phyloP scores from a whole-genome alignment of 139 green algal genomes.

The Picochlorum sp. region DNA sequence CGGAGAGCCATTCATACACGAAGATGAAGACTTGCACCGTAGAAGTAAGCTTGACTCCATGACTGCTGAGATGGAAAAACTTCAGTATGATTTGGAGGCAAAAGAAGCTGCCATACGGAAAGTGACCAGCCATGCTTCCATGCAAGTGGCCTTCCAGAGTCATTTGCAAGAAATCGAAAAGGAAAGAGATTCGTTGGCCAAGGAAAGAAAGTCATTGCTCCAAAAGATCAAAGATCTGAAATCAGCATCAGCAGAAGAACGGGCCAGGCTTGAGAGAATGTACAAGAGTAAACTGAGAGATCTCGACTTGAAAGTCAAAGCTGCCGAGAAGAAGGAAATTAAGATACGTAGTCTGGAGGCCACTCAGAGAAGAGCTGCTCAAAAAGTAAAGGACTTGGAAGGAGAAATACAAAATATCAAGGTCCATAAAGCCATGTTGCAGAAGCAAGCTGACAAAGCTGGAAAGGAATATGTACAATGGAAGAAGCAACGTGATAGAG shows the following conservation, averaged over 20 bases:
- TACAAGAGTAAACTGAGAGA: slow-evolving; percentile 50
- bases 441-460: slow-evolving; percentile 42
- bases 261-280: slow-evolving; percentile 35
- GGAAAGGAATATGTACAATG: slow-evolving; percentile 43
- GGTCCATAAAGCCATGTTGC: slow-evolving; percentile 51
- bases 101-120: slow-evolving; percentile 30
- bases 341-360: slow-evolving; percentile 29
- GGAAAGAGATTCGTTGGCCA: slow-evolving; percentile 28
- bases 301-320: slow-evolving; percentile 50
- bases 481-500: slow-evolving; percentile 46
- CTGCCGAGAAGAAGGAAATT: slow-evolving; percentile 28
- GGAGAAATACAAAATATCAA: slow-evolving; percentile 77
- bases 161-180: slow-evolving; percentile 27
- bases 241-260: slow-evolving; percentile 50
- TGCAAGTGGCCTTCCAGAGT: slow-evolving; percentile 26
- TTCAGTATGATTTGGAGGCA: slow-evolving; percentile 26
- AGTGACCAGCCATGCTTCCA: slow-evolving; percentile 20
- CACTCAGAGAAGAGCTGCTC: slow-evolving; percentile 31
- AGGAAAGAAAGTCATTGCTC: slow-evolving; percentile 26
- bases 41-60: slow-evolving; percentile 4
- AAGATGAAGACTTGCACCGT: neutral
- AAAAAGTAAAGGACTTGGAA: slow-evolving; percentile 45
- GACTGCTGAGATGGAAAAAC: slow-evolving; percentile 19
- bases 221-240: slow-evolving; percentile 48
- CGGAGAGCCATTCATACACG: no score